Evolutionary conservation across 1,284 basidiomycete genomes (phyloP).

Genomic region (Rhodotorula sp.): DNA sequence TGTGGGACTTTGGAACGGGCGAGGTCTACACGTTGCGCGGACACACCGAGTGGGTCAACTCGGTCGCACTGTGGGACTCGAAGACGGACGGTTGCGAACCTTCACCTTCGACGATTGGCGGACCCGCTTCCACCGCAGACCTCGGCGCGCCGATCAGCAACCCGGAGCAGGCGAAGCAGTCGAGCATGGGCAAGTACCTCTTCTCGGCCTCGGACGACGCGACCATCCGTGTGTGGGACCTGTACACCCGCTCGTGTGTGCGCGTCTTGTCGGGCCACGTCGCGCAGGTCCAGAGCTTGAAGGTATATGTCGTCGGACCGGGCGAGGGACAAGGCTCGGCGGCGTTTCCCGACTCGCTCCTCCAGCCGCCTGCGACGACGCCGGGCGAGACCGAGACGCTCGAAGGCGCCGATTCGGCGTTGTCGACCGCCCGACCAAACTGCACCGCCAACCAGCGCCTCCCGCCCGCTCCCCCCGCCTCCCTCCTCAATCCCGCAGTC

Average conservation of each 20-base stretch:
- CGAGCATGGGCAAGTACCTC: conserved; percentile 66
- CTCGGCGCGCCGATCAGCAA: conserved; percentile 36
- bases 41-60: conserved; percentile 95
- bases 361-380: conserved; percentile 21
- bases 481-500: background rate
- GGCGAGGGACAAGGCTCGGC: conserved; percentile 12
- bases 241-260: conserved; percentile 74
- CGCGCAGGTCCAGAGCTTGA: conserved; percentile 90
- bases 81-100: conserved; percentile 30
- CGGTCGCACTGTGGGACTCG: conserved; percentile 77
- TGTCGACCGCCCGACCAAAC: background rate
- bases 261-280: conserved; percentile 86
- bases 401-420: conserved; percentile 1
- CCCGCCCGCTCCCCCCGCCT: conserved; percentile 6
- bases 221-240: conserved; percentile 91
- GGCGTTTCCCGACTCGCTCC: conserved; percentile 4
- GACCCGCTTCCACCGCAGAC: conserved; percentile 9
- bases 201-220: conserved; percentile 96
- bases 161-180: conserved; percentile 37
- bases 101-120: conserved; percentile 46
- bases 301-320: conserved; percentile 49
- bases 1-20: conserved; percentile 92
- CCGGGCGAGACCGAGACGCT: conserved; percentile 2
- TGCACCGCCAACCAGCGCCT: conserved; percentile 2
- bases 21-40: conserved; percentile 90